phyloP scores from a whole-genome alignment of 2,329 filamentous ascomycete genomes.

The Exophiala xenobiotica region DNA sequence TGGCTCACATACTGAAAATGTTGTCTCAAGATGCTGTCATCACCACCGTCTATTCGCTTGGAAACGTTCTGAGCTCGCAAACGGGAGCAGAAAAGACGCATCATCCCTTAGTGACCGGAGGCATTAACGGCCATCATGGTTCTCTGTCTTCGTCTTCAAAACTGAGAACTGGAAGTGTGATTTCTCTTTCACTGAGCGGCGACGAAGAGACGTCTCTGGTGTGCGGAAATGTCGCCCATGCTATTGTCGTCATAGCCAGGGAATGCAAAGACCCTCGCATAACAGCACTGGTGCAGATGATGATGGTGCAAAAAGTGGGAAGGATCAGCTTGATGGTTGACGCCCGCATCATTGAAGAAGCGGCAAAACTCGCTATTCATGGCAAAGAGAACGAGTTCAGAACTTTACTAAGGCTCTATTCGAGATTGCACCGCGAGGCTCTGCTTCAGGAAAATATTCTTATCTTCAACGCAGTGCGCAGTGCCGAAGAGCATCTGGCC shows the following conservation, averaged over 20 bases:
- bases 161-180: conserved; percentile 68
- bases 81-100: conserved; percentile 50
- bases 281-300: conserved; percentile 85
- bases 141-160: conserved; percentile 33
- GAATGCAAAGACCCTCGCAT: conserved; percentile 86
- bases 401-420: conserved; percentile 79
- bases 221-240: conserved; percentile 88
- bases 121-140: conserved; percentile 30
- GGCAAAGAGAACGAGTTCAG: conserved; percentile 81
- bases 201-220: conserved; percentile 77
- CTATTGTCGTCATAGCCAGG: conserved; percentile 85
- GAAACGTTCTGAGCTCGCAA: conserved; percentile 83
- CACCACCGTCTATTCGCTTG: conserved; percentile 92
- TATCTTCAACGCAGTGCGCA: conserved; percentile 71
- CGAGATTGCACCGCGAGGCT: conserved; percentile 70
- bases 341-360: conserved; percentile 78
- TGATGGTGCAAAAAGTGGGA: conserved; percentile 92
- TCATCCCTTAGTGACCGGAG: conserved; percentile 28
- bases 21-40: conserved; percentile 92
- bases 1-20: conserved; percentile 76
- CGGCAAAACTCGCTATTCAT: conserved; percentile 72
- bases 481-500: conserved; percentile 78
- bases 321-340: conserved; percentile 80
- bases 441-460: conserved; percentile 66
- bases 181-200: conserved; percentile 71